Evolutionary conservation across 2,329 filamentous ascomycete genomes (phyloP).

Genomic region (Xylaria sp.): DNA sequence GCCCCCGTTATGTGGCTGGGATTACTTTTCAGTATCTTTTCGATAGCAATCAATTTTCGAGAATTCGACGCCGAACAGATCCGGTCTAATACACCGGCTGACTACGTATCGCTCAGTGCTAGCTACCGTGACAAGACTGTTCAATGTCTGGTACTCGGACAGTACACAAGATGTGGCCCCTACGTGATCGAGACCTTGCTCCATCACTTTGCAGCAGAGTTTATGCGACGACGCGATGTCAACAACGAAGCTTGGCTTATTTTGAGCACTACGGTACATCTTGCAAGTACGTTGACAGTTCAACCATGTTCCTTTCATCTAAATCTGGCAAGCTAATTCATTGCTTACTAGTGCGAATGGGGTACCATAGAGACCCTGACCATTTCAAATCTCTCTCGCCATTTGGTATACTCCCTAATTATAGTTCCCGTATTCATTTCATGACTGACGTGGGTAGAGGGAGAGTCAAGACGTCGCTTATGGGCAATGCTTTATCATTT

Average conservation of each 20-base stretch:
- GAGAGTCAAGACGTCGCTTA: conserved; percentile 58
- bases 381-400: conserved; percentile 55
- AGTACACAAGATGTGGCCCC: conserved; percentile 57
- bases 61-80: conserved; percentile 29
- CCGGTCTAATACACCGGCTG: conserved; percentile 7
- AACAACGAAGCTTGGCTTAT: conserved; percentile 52
- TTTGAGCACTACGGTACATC: conserved; percentile 48
- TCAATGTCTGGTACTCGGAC: conserved; percentile 53
- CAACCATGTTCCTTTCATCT: background rate
- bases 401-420: conserved; percentile 49
- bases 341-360: conserved; percentile 53
- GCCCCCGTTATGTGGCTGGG: conserved; percentile 59
- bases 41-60: conserved; percentile 50
- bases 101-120: conserved; percentile 27
- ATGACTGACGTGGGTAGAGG: conserved; percentile 36
- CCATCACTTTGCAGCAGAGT: conserved; percentile 51
- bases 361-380: conserved; percentile 57
- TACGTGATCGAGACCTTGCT: conserved; percentile 56
- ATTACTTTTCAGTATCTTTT: conserved; percentile 59
- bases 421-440: background rate
- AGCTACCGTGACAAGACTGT: conserved; percentile 48
- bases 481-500: conserved; percentile 57
- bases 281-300: conserved; percentile 37
- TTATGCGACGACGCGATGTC: conserved; percentile 47
- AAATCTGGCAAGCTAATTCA: conserved; percentile 5